Evolutionary conservation across 73 alveolate species (phyloP).

Genomic region (Uronychia binucleata): DNA sequence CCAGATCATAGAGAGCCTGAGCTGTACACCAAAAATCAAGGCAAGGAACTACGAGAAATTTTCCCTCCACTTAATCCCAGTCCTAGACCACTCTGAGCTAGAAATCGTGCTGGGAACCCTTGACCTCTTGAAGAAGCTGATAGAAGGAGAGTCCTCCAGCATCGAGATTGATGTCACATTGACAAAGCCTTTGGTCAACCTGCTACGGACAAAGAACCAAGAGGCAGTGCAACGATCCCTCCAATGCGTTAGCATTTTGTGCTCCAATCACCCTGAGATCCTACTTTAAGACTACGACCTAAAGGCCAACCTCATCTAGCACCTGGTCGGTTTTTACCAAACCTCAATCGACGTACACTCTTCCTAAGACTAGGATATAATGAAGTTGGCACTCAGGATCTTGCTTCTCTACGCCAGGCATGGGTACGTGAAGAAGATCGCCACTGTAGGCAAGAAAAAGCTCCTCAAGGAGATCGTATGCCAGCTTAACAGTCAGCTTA

Average conservation of each 20-base stretch:
- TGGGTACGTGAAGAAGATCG: neutral
- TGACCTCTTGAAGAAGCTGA: conserved; percentile 20
- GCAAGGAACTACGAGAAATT: conserved; percentile 42
- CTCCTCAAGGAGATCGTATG: conserved; percentile 23
- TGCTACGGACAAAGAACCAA: conserved; percentile 8
- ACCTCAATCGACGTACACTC: neutral
- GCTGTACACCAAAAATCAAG: conserved; percentile 28
- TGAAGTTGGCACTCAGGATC: too few species aligned
- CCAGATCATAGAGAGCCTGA: conserved; percentile 4
- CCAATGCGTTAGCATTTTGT: conserved; percentile 8
- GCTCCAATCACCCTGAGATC: conserved; percentile 28
- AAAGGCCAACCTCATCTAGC: neutral
- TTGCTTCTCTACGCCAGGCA: neutral
- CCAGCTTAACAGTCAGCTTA: conserved; percentile 4
- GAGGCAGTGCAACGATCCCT: conserved; percentile 18
- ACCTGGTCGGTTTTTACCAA: neutral
- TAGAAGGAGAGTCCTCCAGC: conserved; percentile 24
- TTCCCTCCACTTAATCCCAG: conserved; percentile 5
- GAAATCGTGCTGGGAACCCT: conserved; percentile 19
- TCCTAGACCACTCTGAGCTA: conserved; percentile 5
- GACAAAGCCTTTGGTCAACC: conserved; percentile 4
- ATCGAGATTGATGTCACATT: conserved; percentile 32
- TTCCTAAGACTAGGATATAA: too few species aligned
- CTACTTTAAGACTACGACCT: conserved; percentile 23
- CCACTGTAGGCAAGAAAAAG: conserved; percentile 29